These are phyloP conservation scores for Phytophthora macrochlamydospora DNA, from an alignment of 352 stramenopile species.

Conservation along the genomic window DNA sequence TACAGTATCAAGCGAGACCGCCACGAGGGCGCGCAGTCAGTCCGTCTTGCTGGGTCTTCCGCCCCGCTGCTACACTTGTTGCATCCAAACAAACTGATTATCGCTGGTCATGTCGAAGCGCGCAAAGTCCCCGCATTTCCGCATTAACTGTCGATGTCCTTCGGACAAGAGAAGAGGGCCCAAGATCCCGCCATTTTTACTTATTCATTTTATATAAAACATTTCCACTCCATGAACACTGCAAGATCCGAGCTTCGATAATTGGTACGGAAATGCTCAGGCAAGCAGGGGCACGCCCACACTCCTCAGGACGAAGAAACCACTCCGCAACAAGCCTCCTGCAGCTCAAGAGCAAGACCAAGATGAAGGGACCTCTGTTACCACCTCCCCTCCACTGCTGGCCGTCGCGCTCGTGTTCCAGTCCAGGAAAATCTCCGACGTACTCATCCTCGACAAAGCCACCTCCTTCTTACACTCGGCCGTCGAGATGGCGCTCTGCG, in stretches of 20 bases:
- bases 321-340: no score
- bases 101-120: constrained; percentile 6
- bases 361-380: no score
- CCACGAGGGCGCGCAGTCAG: neutral
- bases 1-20: neutral
- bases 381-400: neutral
- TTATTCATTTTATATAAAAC: no score
- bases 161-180: neutral
- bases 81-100: constrained; percentile 40
- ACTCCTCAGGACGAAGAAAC: no score
- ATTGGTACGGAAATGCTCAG: no score
- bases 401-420: no score
- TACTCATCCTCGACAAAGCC: neutral
- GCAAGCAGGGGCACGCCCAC: no score
- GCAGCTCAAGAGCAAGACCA: no score
- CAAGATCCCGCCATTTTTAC: no score
- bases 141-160: neutral
- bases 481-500: neutral
- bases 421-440: no score
- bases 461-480: neutral
- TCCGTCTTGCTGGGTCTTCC: neutral
- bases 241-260: no score
- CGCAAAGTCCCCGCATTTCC: neutral
- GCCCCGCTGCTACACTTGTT: constrained; percentile 19
- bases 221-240: no score